Percentiles rank a stretch among this genome's conserved stretches.
phyloP scores from a whole-genome alignment of 768 basidiomycete species.

The Pleurotus ostreatus region DNA sequence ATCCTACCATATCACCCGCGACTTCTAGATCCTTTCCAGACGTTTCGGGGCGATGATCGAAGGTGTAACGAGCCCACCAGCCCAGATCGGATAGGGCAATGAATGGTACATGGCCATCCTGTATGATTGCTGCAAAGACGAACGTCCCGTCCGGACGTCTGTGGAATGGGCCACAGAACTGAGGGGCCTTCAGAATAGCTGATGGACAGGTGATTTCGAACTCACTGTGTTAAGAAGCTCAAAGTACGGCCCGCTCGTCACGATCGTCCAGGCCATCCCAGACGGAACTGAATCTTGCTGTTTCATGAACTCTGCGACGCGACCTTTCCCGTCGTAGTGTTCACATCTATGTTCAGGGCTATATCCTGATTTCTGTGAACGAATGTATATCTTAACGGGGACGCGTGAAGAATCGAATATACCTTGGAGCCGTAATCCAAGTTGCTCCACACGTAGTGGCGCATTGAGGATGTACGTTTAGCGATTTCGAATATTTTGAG shows the following conservation, averaged over 20 bases:
- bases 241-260: slow-evolving; percentile 37
- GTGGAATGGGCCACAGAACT: slow-evolving; percentile 32
- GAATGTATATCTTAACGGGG: not conserved
- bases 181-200: not conserved
- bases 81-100: slow-evolving; percentile 36
- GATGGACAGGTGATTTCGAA: not conserved
- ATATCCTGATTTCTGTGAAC: slow-evolving; percentile 17
- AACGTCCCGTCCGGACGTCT: slow-evolving; percentile 33
- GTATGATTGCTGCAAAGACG: slow-evolving; percentile 34
- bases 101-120: slow-evolving; percentile 31
- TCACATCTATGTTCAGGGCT: slow-evolving; percentile 30
- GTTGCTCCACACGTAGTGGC: slow-evolving; percentile 39
- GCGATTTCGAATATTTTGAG: slow-evolving; percentile 39
- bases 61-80: slow-evolving; percentile 35
- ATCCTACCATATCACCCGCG: slow-evolving; percentile 32
- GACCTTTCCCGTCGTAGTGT: slow-evolving; percentile 39
- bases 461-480: slow-evolving; percentile 24
- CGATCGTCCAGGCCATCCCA: slow-evolving; percentile 30
- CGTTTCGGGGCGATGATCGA: slow-evolving; percentile 29
- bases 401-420: no score
- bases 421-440: slow-evolving; percentile 39
- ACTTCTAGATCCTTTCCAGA: slow-evolving; percentile 32
- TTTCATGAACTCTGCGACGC: slow-evolving; percentile 33
- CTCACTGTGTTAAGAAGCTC: slow-evolving; percentile 37
- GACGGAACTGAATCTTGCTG: slow-evolving; percentile 28